Evolutionary conservation across 2,329 filamentous ascomycete genomes (phyloP).

Genomic region (Blastomyces percursus): DNA sequence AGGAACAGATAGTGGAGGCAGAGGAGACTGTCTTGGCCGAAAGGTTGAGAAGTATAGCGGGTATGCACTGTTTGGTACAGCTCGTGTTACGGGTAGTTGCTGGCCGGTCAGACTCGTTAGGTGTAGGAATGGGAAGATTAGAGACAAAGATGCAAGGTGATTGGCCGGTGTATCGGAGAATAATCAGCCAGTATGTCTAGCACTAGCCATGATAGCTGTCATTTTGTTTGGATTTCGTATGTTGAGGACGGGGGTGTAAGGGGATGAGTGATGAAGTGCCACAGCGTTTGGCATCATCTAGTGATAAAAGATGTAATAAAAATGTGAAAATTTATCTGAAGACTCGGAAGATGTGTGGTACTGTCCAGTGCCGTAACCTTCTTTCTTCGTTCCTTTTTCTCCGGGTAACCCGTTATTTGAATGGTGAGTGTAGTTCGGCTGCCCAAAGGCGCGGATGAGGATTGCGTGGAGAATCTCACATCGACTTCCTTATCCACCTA

Average conservation of each 20-base stretch:
- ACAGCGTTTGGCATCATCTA: background rate
- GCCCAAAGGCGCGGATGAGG: background rate
- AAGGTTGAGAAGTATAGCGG: slow-evolving; percentile 3
- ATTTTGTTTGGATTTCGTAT: slow-evolving; percentile 5
- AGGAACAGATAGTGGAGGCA: background rate
- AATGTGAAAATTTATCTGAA: background rate
- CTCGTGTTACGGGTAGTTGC: slow-evolving; percentile 7
- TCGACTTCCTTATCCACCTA: background rate
- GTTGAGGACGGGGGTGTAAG: background rate
- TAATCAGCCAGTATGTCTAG: background rate
- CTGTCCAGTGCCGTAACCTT: background rate
- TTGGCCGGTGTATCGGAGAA: slow-evolving; percentile 5
- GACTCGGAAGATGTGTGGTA: background rate
- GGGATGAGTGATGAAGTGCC: background rate
- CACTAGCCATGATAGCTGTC: background rate
- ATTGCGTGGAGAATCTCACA: background rate
- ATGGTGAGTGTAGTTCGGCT: too few species aligned
- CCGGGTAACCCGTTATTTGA: background rate
- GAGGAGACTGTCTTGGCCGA: background rate
- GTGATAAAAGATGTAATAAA: background rate
- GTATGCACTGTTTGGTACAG: slow-evolving; percentile 1
- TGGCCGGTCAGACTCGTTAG: slow-evolving; percentile 3
- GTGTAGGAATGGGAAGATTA: background rate
- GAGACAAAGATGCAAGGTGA: background rate
- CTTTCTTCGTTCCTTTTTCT: background rate